Evolutionary conservation across 768 basidiomycete genomes (phyloP).

Genomic region (Pilatotrama ljubarskyi): DNA sequence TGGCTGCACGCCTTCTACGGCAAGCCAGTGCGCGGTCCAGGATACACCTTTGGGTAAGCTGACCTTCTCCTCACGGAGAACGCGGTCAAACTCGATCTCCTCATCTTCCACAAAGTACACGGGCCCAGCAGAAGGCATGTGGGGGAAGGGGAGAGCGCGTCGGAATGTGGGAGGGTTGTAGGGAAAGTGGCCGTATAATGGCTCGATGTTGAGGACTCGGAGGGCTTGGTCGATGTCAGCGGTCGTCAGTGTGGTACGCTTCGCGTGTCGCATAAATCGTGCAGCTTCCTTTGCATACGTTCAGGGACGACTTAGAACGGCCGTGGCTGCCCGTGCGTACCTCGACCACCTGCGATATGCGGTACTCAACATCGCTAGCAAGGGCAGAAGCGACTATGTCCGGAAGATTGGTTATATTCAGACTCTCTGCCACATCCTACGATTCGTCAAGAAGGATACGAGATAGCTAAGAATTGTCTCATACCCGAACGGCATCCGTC

Average conservation of each 20-base stretch:
- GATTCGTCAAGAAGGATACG: not conserved
- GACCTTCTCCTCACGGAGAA: conserved; percentile 84
- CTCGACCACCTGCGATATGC: conserved; percentile 93
- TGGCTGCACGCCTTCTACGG: conserved; percentile 96
- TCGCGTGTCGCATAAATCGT: conserved; percentile 94
- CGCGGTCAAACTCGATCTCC: conserved; percentile 94
- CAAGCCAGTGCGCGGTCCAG: conserved; percentile 97
- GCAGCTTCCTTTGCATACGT: conserved; percentile 73
- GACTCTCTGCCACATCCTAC: conserved; percentile 89
- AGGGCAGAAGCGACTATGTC: conserved; percentile 81
- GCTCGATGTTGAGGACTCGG: conserved; percentile 94
- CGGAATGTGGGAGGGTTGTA: conserved; percentile 64
- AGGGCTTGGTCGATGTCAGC: conserved; percentile 93
- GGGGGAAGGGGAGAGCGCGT: conserved; percentile 47
- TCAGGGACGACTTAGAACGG: not conserved
- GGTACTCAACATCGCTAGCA: conserved; percentile 95
- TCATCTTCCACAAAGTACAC: conserved; percentile 97
- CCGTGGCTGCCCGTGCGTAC: conserved; percentile 39
- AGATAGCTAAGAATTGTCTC: conserved; percentile 20
- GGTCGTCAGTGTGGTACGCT: conserved; percentile 86
- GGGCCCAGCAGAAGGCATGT: conserved; percentile 54
- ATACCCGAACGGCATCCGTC: conserved; percentile 32
- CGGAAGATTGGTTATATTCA: conserved; percentile 73
- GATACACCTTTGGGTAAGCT: conserved; percentile 75
- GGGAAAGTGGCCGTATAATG: conserved; percentile 82